phyloP scores from a whole-genome alignment of 805 yeast species.

The Ogataea salicorniae region DNA sequence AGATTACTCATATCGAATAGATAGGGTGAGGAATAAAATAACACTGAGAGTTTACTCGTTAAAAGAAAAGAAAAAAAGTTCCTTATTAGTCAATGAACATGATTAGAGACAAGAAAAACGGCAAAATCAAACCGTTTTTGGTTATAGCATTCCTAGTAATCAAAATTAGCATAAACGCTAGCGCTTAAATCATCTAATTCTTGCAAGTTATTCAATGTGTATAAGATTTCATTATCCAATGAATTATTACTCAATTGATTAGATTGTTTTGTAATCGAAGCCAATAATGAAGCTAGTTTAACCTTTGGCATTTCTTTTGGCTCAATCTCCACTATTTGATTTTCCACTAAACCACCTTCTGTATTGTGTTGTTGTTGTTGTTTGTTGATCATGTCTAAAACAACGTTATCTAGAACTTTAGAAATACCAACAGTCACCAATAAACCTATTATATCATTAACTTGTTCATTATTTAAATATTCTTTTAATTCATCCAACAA shows the following conservation, averaged over 20 bases:
- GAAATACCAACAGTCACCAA: conserved; percentile 41
- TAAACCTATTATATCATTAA: conserved; percentile 28
- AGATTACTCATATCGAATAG: too few relatives aligned
- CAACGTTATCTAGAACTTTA: conserved; percentile 43
- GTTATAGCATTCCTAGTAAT: neutral
- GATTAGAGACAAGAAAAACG: too few relatives aligned
- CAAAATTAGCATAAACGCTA: conserved; percentile 77
- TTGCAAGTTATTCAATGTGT: conserved; percentile 43
- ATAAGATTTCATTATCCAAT: conserved; percentile 27
- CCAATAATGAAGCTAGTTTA: conserved; percentile 67
- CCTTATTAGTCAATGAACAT: too few relatives aligned
- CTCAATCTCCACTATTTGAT: neutral
- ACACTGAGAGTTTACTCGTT: too few relatives aligned
- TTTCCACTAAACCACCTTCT: conserved; percentile 2
- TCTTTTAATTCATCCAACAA: conserved; percentile 27
- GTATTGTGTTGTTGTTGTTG: conserved; percentile 7
- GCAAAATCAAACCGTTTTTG: too few relatives aligned
- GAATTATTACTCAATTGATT: conserved; percentile 30
- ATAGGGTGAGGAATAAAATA: too few relatives aligned
- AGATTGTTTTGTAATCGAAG: conserved; percentile 63
- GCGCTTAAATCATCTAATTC: conserved; percentile 87
- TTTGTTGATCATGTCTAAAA: conserved; percentile 12
- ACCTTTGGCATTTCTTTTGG: conserved; percentile 16
- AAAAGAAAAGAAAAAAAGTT: too few relatives aligned
- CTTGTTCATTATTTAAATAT: conserved; percentile 25